Evolutionary conservation across 176 grass and related monocot genomes (phyloP), one percentile per base, ranked within the genome.

Genomic region (Eragrostis curvula): DNA sequence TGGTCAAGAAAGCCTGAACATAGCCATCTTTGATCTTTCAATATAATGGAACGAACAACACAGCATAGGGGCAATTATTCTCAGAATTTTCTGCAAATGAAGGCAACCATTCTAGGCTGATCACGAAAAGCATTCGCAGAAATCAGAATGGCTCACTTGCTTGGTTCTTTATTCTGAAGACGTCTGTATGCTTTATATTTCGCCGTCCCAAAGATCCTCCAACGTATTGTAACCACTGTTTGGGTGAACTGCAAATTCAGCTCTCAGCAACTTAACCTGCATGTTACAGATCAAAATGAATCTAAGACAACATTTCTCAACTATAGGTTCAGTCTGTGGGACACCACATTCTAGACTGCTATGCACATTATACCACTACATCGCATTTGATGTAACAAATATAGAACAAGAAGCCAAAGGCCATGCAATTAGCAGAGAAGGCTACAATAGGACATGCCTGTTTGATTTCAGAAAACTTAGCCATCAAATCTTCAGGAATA

Each of bases 151-250:
- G 32, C 4, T 2, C 32, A 36, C 32, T 36, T 4, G 32, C 9
- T 72, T 50, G 25, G 5, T 28, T 10, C 17, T 36, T 16, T 8
- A 39, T 58, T n/a, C 7, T 7, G n/a, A 12, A 24, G 56, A 58
- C 23, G 8, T 58, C 52, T 24, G 56, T 24, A 23, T 24, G 56
- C 41, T 56, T 68, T 5, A 56, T 45, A 27, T 92, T 79, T 94
- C 91, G 15, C 88, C 82, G 52, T 94, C 91, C 91, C 91, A 90
- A 11, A 94, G 21, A 25, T 94, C 91, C 29, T 90, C 91, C 46
- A 85, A 20, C 9, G 77, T 90, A 51, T 83, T 90, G 69, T 83
- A 88, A 17, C 85, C 43, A 52, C 85, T 63, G 21, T 76, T 18
- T 0, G 81, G 85, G n/a, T 86, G 73, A 72, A 88, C 43, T n/a